A percentile compares a stretch with the other conserved stretches of the same genome.
Conservation (phyloP, 169 alveolate species). For the Eimeria falciformis region DNA sequence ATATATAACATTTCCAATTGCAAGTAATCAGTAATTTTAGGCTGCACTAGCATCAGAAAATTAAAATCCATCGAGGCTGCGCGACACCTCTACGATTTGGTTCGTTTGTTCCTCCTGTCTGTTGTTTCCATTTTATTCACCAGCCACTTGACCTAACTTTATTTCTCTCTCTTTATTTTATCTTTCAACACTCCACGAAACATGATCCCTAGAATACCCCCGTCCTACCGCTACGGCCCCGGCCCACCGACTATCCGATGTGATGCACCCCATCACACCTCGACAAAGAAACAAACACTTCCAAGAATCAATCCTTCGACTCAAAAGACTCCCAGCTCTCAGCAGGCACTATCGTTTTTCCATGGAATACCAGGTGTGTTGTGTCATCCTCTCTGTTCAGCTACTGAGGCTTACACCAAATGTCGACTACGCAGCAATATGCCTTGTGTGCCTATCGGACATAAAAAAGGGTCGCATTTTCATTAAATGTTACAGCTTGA, state of each 20-base stretch:
- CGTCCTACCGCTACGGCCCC: neutral
- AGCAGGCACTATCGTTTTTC: neutral
- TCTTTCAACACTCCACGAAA: neutral
- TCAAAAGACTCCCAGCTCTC: no score
- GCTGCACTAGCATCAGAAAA: no score
- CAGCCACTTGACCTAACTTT: no score
- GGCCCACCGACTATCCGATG: neutral
- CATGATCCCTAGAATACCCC: neutral
- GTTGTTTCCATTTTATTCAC: no score
- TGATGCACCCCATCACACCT: neutral
- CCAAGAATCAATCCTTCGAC: neutral
- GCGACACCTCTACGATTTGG: no score
- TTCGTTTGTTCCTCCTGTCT: no score
- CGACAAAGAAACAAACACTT: neutral
- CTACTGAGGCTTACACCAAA: neutral
- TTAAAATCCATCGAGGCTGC: no score
- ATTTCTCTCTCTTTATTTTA: no score
- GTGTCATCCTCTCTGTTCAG: neutral
- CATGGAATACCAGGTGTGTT: slow-evolving; percentile 19
- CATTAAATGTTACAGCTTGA: neutral
- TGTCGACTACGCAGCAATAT: neutral
- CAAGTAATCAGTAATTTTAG: no score
- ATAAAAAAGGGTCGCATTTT: neutral
- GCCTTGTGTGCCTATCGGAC: neutral
- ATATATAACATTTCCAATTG: no score